These are phyloP conservation scores for Capronia americana DNA, from an alignment of 2,329 filamentous ascomycete genomes.

Conservation along the genomic window DNA sequence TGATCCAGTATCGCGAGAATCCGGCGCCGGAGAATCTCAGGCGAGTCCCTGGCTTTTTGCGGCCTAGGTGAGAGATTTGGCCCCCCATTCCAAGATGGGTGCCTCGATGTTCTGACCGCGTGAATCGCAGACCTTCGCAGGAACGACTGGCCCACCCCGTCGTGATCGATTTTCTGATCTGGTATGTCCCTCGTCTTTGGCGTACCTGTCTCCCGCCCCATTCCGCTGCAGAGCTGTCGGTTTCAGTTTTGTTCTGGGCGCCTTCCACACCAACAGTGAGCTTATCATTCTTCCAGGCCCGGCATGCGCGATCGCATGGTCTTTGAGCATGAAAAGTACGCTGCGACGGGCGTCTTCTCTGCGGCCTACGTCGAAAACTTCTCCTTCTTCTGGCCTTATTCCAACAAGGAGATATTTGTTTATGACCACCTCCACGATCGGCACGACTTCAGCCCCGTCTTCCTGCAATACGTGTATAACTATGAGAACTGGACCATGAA, in stretches of 20 bases:
- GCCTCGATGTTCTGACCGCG: neutral
- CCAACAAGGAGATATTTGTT: constrained; percentile 30
- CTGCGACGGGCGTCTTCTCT: constrained; percentile 30
- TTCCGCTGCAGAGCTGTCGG: too few species aligned
- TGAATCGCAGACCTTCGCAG: constrained; percentile 27
- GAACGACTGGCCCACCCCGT: constrained; percentile 34
- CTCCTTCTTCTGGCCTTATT: constrained; percentile 37
- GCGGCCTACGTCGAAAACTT: constrained; percentile 35
- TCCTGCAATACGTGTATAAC: constrained; percentile 30
- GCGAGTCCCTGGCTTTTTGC: constrained; percentile 31
- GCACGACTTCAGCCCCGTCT: constrained; percentile 30
- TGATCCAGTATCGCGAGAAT: constrained; percentile 34
- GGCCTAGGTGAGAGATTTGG: constrained; percentile 28
- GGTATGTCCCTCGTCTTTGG: too few species aligned
- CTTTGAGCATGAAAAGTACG: constrained; percentile 37
- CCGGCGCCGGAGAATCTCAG: constrained; percentile 32
- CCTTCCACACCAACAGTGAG: too few species aligned
- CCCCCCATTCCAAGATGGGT: neutral
- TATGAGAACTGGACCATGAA: constrained; percentile 37
- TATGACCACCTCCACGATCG: constrained; percentile 23
- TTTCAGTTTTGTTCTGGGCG: too few species aligned
- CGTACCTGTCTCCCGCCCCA: too few species aligned
- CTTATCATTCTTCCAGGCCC: too few species aligned
- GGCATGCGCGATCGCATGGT: constrained; percentile 36
- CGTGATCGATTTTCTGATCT: constrained; percentile 36